These are phyloP conservation scores for Coemansia sp. DNA, from an alignment of 192 early-diverging fungal genomes.

Conservation along the genomic window DNA sequence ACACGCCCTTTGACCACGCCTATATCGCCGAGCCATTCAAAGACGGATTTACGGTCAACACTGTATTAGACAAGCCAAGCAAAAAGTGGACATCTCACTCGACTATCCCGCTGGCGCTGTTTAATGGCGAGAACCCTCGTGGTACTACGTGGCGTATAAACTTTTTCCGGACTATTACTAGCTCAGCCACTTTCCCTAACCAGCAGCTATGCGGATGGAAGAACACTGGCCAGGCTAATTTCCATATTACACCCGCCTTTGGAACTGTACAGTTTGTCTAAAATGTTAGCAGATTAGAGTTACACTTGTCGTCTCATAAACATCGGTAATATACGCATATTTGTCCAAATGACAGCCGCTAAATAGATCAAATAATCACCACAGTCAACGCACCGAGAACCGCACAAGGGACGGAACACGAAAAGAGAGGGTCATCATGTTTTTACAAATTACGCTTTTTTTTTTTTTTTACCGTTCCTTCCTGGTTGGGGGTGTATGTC, in stretches of 20 bases:
- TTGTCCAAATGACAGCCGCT: too few species aligned
- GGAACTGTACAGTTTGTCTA: constrained; percentile 32
- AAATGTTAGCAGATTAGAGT: neutral
- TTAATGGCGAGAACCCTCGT: constrained; percentile 47
- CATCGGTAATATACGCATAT: neutral
- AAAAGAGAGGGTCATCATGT: too few species aligned
- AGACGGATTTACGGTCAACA: constrained; percentile 45
- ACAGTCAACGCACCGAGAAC: too few species aligned
- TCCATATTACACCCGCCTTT: constrained; percentile 51
- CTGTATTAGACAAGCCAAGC: constrained; percentile 30
- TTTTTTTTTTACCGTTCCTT: too few species aligned
- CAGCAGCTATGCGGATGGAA: constrained; percentile 56
- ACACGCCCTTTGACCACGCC: constrained; percentile 50
- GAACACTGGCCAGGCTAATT: constrained; percentile 43
- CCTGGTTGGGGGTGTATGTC: too few species aligned
- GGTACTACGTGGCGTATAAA: constrained; percentile 55
- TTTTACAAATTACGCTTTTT: too few species aligned
- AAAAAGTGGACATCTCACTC: constrained; percentile 28
- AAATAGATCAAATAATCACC: too few species aligned
- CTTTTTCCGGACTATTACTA: constrained; percentile 53
- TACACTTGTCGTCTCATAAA: neutral
- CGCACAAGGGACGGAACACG: too few species aligned
- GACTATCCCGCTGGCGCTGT: constrained; percentile 49
- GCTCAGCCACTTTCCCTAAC: constrained; percentile 32
- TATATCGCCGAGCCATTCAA: constrained; percentile 43